A percentile compares a stretch with the other conserved stretches of the same genome.
phyloP scores from a whole-genome alignment of 108 stramenopile genomes.

The Nitzschia sp. region DNA sequence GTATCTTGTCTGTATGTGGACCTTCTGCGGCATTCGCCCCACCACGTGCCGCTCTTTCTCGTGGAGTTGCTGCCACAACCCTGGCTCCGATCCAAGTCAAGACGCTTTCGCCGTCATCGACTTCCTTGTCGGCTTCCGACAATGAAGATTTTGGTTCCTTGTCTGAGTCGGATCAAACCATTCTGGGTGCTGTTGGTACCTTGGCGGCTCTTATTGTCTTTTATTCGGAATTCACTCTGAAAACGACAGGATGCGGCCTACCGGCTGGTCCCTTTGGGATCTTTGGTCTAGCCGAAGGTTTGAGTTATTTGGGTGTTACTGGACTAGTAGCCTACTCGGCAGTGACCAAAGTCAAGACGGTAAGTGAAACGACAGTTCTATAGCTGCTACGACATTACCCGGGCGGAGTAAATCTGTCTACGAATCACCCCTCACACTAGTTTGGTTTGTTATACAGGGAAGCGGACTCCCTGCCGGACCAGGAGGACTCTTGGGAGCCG shows the following conservation, averaged over 20 bases:
- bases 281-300: slow-evolving; percentile 64
- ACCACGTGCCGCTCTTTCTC: too few species aligned
- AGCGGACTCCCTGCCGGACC: slow-evolving; percentile 71
- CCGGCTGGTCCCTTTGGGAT: slow-evolving; percentile 77
- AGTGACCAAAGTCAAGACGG: slow-evolving; percentile 59
- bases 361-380: too few species aligned
- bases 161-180: slow-evolving; percentile 28
- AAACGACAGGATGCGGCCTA: slow-evolving; percentile 74
- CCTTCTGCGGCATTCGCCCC: too few species aligned
- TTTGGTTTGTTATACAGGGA: slow-evolving; percentile 30
- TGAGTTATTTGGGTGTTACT: slow-evolving; percentile 64
- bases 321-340: slow-evolving; percentile 53
- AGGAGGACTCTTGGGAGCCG: slow-evolving; percentile 65
- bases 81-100: too few species aligned
- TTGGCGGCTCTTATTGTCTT: slow-evolving; percentile 55
- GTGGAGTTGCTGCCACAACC: too few species aligned
- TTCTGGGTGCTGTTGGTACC: slow-evolving; percentile 49
- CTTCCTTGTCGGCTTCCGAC: slow-evolving; percentile 5
- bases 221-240: slow-evolving; percentile 66
- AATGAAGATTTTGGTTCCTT: slow-evolving; percentile 1
- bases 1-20: too few species aligned
- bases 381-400: too few species aligned
- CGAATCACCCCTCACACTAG: too few species aligned
- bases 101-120: slow-evolving; percentile 25
- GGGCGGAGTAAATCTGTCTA: too few species aligned